These are phyloP conservation scores for Excoecaria cochinchinensis DNA, from an alignment of 345 rosid species.

Conservation along the genomic window DNA sequence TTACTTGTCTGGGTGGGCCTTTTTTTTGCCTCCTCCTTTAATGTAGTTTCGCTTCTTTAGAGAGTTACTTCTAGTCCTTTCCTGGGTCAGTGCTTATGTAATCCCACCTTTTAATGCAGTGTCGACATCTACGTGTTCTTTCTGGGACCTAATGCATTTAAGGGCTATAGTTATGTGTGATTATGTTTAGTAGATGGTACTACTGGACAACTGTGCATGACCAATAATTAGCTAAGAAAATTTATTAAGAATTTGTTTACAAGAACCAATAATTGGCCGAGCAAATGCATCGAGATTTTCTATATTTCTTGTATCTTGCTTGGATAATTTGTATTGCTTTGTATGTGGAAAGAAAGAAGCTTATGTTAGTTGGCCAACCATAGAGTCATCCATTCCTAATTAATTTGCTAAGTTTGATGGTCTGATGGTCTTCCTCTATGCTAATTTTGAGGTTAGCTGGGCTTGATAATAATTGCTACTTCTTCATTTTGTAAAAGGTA, in stretches of 20 bases:
- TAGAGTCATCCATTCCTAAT: conserved; percentile 22
- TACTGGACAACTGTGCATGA: conserved; percentile 12
- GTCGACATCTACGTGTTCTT: not conserved
- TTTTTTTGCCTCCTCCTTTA: not conserved
- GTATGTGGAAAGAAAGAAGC: conserved; percentile 38
- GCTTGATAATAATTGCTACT: not conserved
- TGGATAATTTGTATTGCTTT: conserved; percentile 12
- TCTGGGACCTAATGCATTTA: conserved; percentile 16
- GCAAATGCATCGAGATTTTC: no score
- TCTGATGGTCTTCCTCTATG: not conserved
- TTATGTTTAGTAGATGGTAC: conserved; percentile 12
- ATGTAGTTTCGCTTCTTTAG: conserved; percentile 18
- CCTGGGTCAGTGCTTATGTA: conserved; percentile 9
- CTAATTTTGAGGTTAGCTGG: not conserved
- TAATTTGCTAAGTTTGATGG: conserved; percentile 5
- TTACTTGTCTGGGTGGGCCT: conserved; percentile 3
- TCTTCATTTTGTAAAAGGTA: not conserved
- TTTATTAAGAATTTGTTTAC: conserved; percentile 4
- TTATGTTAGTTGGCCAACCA: conserved; percentile 56
- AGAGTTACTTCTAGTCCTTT: not conserved
- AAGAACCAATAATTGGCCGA: conserved; percentile 2
- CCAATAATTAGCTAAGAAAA: not conserved
- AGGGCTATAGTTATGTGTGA: conserved; percentile 16
- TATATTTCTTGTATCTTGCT: conserved; percentile 19
- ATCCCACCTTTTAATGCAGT: conserved; percentile 14